Evolutionary conservation across 495 filamentous ascomycete species (phyloP).

Genomic region (Trichoderma erinaceum): DNA sequence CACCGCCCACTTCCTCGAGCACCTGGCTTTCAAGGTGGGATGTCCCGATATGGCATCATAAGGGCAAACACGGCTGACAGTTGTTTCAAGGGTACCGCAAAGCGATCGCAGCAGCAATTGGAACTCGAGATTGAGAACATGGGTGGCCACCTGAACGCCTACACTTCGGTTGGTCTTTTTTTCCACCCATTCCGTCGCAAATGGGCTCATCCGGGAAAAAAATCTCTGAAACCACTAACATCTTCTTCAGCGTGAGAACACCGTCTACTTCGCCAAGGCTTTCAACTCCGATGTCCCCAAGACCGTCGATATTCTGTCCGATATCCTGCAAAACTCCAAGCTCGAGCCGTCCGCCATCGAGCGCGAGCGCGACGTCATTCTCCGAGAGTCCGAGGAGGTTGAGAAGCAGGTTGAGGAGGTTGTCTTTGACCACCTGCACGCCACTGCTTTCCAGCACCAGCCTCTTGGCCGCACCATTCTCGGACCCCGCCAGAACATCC

Average conservation of each 20-base stretch:
- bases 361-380: conserved; percentile 94
- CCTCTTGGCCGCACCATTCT: conserved; percentile 96
- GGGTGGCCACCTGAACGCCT: conserved; percentile 98
- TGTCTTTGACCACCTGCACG: conserved; percentile 98
- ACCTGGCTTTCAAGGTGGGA: conserved; percentile 96
- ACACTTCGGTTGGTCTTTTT: conserved; percentile 80
- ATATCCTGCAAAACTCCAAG: conserved; percentile 98
- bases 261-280: conserved; percentile 98
- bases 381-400: conserved; percentile 98
- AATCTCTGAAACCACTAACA: conserved; percentile 30
- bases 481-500: conserved; percentile 96
- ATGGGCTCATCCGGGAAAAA: conserved; percentile 3
- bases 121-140: conserved; percentile 99
- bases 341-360: conserved; percentile 89
- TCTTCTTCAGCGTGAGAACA: conserved; percentile 78
- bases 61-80: conserved; percentile 21
- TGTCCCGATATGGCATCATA: conserved; percentile 14
- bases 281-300: conserved; percentile 96
- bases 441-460: conserved; percentile 93
- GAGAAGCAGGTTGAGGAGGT: conserved; percentile 99
- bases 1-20: conserved; percentile 98
- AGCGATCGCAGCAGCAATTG: conserved; percentile 87
- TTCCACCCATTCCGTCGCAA: conserved; percentile 21
- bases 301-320: conserved; percentile 94
- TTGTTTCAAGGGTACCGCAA: conserved; percentile 67